Percentiles rank a stretch among this genome's conserved stretches.
Evolutionary conservation across 352 stramenopile genomes (phyloP).

Genomic region (Globisporangium polare): DNA sequence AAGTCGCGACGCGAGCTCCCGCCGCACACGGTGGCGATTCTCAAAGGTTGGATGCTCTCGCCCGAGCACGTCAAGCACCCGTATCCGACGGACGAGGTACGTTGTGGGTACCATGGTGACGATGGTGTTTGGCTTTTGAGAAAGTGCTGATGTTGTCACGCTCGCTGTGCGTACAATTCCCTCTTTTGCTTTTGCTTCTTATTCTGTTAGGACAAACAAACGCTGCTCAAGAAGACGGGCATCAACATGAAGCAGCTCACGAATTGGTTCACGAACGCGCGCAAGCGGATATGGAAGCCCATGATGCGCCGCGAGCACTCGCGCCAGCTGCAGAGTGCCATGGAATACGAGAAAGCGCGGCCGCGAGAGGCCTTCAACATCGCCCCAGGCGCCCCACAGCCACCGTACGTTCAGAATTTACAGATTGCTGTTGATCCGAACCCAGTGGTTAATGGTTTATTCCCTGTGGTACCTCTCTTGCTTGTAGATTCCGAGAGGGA

Average conservation of each 20-base stretch:
- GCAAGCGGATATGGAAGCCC: constrained; percentile 88
- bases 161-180: not conserved
- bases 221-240: constrained; percentile 85
- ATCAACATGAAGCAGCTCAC: constrained; percentile 92
- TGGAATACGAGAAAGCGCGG: constrained; percentile 66
- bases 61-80: constrained; percentile 87
- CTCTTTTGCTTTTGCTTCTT: not conserved
- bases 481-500: constrained; percentile 18
- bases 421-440: too few relatives aligned
- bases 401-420: constrained; percentile 13
- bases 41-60: constrained; percentile 89
- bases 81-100: constrained; percentile 84
- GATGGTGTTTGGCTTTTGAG: not conserved
- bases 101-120: not conserved
- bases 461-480: not conserved
- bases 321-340: constrained; percentile 63
- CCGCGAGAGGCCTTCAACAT: constrained; percentile 25
- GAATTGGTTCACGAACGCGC: constrained; percentile 89
- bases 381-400: constrained; percentile 10
- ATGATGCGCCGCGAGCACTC: constrained; percentile 87
- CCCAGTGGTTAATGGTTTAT: not conserved
- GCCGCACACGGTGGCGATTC: constrained; percentile 77
- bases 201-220: constrained; percentile 74
- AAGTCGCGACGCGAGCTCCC: constrained; percentile 81
- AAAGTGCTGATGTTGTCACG: not conserved